These are phyloP conservation scores for Ilex aquifolium DNA, from an alignment of 257 asterid species.

Conservation along the genomic window DNA sequence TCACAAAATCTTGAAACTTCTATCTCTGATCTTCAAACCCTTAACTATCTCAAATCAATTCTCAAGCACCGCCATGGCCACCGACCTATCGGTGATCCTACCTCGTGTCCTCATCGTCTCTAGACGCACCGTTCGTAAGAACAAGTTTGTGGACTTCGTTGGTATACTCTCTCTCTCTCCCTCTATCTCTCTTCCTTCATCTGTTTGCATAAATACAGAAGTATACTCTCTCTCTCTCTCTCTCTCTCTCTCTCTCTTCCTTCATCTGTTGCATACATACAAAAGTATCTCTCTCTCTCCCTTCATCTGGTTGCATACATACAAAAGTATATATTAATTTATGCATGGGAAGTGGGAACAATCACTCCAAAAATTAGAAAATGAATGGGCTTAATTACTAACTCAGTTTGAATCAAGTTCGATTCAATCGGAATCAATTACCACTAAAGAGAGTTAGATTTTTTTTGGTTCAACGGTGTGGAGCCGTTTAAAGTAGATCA, in stretches of 20 bases:
- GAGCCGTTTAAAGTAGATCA: too few species aligned
- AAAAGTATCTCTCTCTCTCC: neutral
- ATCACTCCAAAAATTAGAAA: too few species aligned
- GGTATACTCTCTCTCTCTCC: conserved; percentile 19
- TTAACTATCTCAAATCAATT: too few species aligned
- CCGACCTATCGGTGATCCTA: conserved; percentile 42
- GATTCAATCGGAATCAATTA: too few species aligned
- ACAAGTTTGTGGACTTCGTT: conserved; percentile 64
- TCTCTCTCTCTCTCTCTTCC: neutral
- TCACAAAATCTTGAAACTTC: too few species aligned
- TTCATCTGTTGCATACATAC: neutral
- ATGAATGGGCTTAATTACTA: too few species aligned
- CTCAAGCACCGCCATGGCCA: conserved; percentile 23
- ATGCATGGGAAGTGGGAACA: too few species aligned
- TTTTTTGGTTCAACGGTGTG: too few species aligned
- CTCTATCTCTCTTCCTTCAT: neutral
- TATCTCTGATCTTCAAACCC: neutral
- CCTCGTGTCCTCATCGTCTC: conserved; percentile 65
- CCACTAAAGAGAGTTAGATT: too few species aligned
- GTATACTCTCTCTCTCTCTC: neutral
- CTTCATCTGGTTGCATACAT: neutral
- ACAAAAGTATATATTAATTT: too few species aligned
- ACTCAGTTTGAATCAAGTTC: too few species aligned
- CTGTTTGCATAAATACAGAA: neutral
- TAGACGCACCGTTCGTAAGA: conserved; percentile 57